Evolutionary conservation across 2,329 filamentous ascomycete genomes (phyloP).

Genomic region (Curvularia sp.): DNA sequence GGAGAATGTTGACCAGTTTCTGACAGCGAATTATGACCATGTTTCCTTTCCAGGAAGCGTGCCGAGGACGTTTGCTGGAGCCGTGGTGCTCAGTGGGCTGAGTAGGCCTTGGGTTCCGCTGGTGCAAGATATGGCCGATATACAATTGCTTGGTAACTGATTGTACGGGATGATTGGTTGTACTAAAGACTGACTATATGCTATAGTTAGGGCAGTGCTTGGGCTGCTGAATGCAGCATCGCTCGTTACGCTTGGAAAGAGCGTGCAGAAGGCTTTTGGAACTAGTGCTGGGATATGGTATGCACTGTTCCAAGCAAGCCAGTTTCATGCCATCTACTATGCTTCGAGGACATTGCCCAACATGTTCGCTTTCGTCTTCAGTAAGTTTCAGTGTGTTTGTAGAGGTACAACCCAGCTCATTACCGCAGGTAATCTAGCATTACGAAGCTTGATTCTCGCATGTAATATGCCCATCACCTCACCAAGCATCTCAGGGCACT

Average conservation of each 20-base stretch:
- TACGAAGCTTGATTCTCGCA: constrained; percentile 60
- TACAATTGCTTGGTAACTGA: constrained; percentile 62
- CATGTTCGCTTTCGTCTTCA: constrained; percentile 91
- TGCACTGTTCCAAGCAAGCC: constrained; percentile 75
- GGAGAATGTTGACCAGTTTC: constrained; percentile 59
- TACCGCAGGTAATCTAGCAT: constrained; percentile 68
- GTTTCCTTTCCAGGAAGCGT: constrained; percentile 89
- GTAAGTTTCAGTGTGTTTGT: constrained; percentile 58
- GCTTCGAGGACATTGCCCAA: constrained; percentile 91
- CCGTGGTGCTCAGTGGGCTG: constrained; percentile 76
- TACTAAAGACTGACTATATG: constrained; percentile 10
- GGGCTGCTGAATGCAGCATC: constrained; percentile 77
- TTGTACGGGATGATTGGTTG: background rate
- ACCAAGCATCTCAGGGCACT: constrained; percentile 54
- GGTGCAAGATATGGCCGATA: constrained; percentile 63
- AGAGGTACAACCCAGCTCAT: background rate
- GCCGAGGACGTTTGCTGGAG: constrained; percentile 86
- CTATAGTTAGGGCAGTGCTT: constrained; percentile 73
- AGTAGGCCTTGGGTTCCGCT: constrained; percentile 70
- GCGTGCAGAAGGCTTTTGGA: constrained; percentile 73
- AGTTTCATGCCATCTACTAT: constrained; percentile 95
- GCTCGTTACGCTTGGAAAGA: constrained; percentile 70
- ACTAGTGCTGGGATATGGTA: constrained; percentile 77
- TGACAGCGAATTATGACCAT: constrained; percentile 81
- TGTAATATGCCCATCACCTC: constrained; percentile 49